A percentile compares a stretch with the other conserved stretches of the same genome.
These are phyloP conservation scores for Backusella tuberculispora DNA, from an alignment of 192 early-diverging fungal genomes.

Conservation along the genomic window DNA sequence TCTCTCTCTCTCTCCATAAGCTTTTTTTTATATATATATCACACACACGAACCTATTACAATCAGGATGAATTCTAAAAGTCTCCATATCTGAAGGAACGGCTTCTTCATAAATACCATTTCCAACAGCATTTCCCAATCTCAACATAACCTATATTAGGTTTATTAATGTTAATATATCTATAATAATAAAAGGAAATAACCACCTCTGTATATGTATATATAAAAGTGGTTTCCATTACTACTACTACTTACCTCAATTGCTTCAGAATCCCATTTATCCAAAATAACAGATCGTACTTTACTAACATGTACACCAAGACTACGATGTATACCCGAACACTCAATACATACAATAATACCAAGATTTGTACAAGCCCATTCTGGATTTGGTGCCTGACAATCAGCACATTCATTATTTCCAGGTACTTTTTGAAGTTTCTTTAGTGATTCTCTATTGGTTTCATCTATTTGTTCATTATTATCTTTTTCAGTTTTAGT, in stretches of 20 bases:
- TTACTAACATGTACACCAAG: conserved; percentile 89
- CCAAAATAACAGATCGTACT: conserved; percentile 80
- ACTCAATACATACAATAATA: conserved; percentile 82
- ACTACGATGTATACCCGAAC: conserved; percentile 91
- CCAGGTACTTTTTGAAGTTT: conserved; percentile 52
- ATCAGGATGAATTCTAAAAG: conserved; percentile 43
- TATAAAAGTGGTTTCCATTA: background rate
- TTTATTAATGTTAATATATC: background rate
- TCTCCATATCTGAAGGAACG: conserved; percentile 47
- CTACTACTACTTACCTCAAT: conserved; percentile 52
- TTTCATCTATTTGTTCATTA: conserved; percentile 27
- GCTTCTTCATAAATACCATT: conserved; percentile 71
- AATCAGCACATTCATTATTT: conserved; percentile 62
- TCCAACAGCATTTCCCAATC: conserved; percentile 70
- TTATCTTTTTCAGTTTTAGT: conserved; percentile 18
- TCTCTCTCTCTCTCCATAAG: background rate
- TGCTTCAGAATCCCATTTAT: conserved; percentile 84
- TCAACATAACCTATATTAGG: conserved; percentile 66
- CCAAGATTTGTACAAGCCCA: conserved; percentile 90
- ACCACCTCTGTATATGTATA: background rate
- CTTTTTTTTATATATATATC: too few relatives aligned
- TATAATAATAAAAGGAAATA: background rate
- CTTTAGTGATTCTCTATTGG: conserved; percentile 44
- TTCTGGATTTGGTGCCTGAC: conserved; percentile 64
- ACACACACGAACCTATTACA: conserved; percentile 42